Evolutionary conservation across 208 protist species (phyloP).

Genomic region (Leishmania gerbilli): DNA sequence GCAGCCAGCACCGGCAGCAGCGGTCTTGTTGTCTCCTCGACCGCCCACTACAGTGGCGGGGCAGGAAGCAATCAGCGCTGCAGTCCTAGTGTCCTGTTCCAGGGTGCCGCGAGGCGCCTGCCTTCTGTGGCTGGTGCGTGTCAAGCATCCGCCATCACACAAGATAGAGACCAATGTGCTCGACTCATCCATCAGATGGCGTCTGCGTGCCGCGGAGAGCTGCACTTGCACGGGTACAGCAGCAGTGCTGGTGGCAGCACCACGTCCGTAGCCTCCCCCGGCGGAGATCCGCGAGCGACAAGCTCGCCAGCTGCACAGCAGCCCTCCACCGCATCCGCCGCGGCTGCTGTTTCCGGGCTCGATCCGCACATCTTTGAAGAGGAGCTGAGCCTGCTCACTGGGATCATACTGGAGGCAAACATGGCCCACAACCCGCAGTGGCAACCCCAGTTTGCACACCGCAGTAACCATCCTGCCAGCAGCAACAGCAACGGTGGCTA

Average conservation of each 20-base stretch:
- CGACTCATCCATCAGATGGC: constrained; percentile 58
- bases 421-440: constrained; percentile 32
- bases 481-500: constrained; percentile 21
- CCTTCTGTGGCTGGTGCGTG: constrained; percentile 50
- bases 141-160: constrained; percentile 40
- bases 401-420: constrained; percentile 42
- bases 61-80: neutral
- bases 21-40: constrained; percentile 5
- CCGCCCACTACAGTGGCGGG: constrained; percentile 2
- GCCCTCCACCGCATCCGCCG: constrained; percentile 6
- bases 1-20: constrained; percentile 21
- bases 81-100: constrained; percentile 18
- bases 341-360: neutral
- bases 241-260: constrained; percentile 1
- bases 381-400: constrained; percentile 43
- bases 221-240: constrained; percentile 35
- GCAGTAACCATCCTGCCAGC: constrained; percentile 10
- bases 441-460: constrained; percentile 29
- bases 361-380: constrained; percentile 41
- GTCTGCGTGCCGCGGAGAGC: constrained; percentile 35
- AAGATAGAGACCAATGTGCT: constrained; percentile 44
- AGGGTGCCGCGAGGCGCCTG: constrained; percentile 37
- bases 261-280: constrained; percentile 21
- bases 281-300: constrained; percentile 26
- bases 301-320: constrained; percentile 24